A percentile compares a stretch with the other conserved stretches of the same genome.
Evolutionary conservation across 1,139 yeast species (phyloP).

Genomic region (Hansenula anomala): DNA sequence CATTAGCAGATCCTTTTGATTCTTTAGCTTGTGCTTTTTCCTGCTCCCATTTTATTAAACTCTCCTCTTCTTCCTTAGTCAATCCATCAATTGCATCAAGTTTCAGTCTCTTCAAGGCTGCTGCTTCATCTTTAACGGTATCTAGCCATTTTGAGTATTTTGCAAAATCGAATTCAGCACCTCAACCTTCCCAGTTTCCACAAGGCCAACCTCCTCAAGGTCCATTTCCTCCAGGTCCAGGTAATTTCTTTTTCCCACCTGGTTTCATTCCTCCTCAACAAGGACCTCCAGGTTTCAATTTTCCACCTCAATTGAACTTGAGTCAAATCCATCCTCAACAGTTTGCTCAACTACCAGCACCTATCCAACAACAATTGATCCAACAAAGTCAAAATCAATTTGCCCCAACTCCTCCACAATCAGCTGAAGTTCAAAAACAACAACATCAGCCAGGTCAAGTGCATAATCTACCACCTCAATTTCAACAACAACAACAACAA

Average conservation of each 20-base stretch:
- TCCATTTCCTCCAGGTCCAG: slow-evolving; percentile 16
- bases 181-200: slow-evolving; percentile 26
- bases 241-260: slow-evolving; percentile 21
- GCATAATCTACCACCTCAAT: slow-evolving; percentile 13
- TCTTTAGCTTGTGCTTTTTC: slow-evolving; percentile 20
- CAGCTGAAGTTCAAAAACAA: slow-evolving; percentile 19
- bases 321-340: slow-evolving; percentile 23
- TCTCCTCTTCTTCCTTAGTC: not conserved
- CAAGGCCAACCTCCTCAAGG: slow-evolving; percentile 18
- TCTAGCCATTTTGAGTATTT: too few relatives aligned
- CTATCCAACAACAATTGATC: slow-evolving; percentile 21
- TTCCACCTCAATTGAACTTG: slow-evolving; percentile 33
- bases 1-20: slow-evolving; percentile 8
- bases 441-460: slow-evolving; percentile 3
- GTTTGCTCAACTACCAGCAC: slow-evolving; percentile 27
- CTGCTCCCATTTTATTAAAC: slow-evolving; percentile 24
- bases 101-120: too few relatives aligned
- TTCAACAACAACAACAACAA: slow-evolving; percentile 16
- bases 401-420: slow-evolving; percentile 8
- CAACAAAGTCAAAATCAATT: slow-evolving; percentile 8
- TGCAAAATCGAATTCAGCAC: too few relatives aligned
- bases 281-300: slow-evolving; percentile 34
- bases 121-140: too few relatives aligned
- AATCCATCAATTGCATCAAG: not conserved
- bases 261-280: slow-evolving; percentile 21